These are phyloP conservation scores for Cornus florida DNA, from an alignment of 148 eudicot species.

Conservation along the genomic window DNA sequence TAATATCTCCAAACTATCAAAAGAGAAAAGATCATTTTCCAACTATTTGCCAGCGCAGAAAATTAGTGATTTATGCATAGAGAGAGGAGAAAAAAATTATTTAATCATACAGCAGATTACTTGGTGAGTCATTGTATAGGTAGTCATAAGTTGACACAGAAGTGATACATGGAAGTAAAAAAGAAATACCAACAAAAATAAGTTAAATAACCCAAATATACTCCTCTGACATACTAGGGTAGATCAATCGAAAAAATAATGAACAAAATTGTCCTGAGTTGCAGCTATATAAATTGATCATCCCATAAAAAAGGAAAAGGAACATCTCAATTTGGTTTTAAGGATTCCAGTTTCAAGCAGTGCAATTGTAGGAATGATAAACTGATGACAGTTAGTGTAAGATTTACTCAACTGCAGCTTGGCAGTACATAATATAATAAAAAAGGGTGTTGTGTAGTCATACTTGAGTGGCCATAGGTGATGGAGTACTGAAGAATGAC, in stretches of 20 bases:
- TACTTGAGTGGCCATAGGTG: conserved; percentile 92
- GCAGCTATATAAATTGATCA: too few relatives aligned
- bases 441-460: conserved; percentile 25
- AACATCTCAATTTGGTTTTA: background rate
- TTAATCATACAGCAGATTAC: background rate
- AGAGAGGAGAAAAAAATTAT: background rate
- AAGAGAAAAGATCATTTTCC: background rate
- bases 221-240: too few relatives aligned
- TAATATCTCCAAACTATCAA: background rate
- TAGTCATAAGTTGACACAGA: too few relatives aligned
- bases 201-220: background rate
- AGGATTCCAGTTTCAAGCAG: background rate
- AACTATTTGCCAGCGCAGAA: background rate
- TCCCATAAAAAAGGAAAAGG: background rate
- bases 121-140: background rate
- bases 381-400: background rate
- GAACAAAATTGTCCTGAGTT: too few relatives aligned
- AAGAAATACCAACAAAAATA: too few relatives aligned
- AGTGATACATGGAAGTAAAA: too few relatives aligned
- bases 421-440: conserved; percentile 6
- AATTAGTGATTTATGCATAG: background rate
- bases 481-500: conserved; percentile 86
- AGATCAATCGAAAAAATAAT: too few relatives aligned
- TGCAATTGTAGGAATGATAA: background rate
- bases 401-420: background rate